Percentiles rank a stretch among this genome's conserved stretches.
Conservation (phyloP, 768 basidiomycete genomes). For the Trametes cubensis region DNA sequence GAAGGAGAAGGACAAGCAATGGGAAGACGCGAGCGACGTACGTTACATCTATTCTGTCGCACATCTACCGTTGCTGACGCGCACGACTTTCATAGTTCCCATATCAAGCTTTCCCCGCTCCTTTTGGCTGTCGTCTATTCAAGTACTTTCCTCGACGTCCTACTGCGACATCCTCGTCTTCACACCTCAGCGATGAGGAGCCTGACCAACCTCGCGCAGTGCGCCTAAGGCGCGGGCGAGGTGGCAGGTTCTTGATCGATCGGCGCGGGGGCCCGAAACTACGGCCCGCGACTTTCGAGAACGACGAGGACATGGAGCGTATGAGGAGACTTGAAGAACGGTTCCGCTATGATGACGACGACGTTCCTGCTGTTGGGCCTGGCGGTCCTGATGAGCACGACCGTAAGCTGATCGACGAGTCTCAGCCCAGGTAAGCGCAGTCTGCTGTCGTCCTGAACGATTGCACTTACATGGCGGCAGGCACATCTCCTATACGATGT, state of each 20-base stretch:
- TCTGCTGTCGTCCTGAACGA: not conserved
- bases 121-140: conserved; percentile 68
- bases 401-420: conserved; percentile 73
- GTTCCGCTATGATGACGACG: conserved; percentile 74
- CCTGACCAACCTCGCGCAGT: conserved; percentile 44
- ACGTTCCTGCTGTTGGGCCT: conserved; percentile 55
- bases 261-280: conserved; percentile 19
- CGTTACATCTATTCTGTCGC: conserved; percentile 27
- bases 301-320: conserved; percentile 43
- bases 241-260: conserved; percentile 81
- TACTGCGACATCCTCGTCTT: conserved; percentile 32
- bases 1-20: conserved; percentile 75
- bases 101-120: conserved; percentile 63
- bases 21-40: conserved; percentile 89
- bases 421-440: conserved; percentile 49
- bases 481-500: conserved; percentile 51
- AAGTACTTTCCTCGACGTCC: conserved; percentile 53
- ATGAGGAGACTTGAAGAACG: conserved; percentile 52
- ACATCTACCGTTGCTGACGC: conserved; percentile 6
- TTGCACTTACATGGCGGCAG: conserved; percentile 35
- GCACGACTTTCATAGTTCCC: conserved; percentile 50
- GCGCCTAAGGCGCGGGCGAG: conserved; percentile 80
- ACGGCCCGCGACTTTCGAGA: conserved; percentile 26
- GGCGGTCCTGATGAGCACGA: conserved; percentile 70
- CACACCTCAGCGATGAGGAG: conserved; percentile 29